Evolutionary conservation across 2,329 filamentous ascomycete species (phyloP).

Genomic region (Phaeoacremonium minimum): DNA sequence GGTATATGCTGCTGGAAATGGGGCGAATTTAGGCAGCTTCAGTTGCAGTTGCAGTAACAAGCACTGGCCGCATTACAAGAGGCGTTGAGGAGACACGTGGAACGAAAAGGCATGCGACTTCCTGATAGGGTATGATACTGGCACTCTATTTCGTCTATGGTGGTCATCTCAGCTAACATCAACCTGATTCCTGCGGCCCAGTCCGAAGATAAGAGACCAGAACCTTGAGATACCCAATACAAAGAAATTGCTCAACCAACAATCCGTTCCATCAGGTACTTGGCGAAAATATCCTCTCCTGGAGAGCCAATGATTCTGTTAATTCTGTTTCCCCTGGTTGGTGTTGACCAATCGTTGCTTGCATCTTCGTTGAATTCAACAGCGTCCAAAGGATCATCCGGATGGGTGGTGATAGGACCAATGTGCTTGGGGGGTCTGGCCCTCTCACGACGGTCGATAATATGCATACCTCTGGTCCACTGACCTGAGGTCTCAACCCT

Average conservation of each 20-base stretch:
- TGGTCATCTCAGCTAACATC: conserved; percentile 2
- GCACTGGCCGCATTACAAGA: too few relatives aligned
- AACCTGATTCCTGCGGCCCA: too few relatives aligned
- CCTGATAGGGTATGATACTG: conserved; percentile 24
- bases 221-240: conserved; percentile 7
- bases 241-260: conserved; percentile 44
- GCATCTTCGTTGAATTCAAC: conserved; percentile 50
- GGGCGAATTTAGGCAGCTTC: too few relatives aligned
- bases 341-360: conserved; percentile 78
- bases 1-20: too few relatives aligned
- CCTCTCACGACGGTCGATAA: conserved; percentile 68
- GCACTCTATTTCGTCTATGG: conserved; percentile 3
- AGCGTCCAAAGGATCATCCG: conserved; percentile 38
- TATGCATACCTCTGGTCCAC: conserved; percentile 90
- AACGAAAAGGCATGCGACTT: too few relatives aligned
- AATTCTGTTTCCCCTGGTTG: conserved; percentile 72
- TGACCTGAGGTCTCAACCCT: conserved; percentile 86
- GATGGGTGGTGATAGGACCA: conserved; percentile 22
- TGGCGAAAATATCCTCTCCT: conserved; percentile 62
- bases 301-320: conserved; percentile 68
- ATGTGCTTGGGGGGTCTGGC: conserved; percentile 39
- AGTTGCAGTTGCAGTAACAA: too few relatives aligned
- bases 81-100: too few relatives aligned
- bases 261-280: conserved; percentile 59
- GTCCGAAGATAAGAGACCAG: too few relatives aligned